Evolutionary conservation across 495 filamentous ascomycete species (phyloP).

Genomic region (Trypethelium eluteriae): DNA sequence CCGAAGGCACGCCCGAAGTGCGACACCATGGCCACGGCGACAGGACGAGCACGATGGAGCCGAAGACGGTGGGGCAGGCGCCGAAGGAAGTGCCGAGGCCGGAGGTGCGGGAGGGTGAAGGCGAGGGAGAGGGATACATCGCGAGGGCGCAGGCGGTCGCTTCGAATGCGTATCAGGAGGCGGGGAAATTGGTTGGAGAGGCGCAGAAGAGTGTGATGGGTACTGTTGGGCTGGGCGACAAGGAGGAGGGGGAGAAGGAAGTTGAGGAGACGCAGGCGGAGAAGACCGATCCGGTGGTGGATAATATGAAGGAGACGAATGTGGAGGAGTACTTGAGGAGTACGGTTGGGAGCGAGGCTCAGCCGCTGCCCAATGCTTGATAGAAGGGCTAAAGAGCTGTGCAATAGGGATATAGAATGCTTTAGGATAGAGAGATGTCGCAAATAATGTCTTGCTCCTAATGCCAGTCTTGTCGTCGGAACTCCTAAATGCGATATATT

Average conservation of each 20-base stretch:
- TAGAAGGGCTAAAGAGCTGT: not conserved
- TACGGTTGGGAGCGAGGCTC: slow-evolving; percentile 20
- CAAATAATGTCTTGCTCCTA: not conserved
- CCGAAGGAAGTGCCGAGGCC: slow-evolving; percentile 31
- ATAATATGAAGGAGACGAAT: slow-evolving; percentile 24
- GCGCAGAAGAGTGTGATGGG: slow-evolving; percentile 23
- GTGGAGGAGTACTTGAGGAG: slow-evolving; percentile 37
- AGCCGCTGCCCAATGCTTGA: not conserved
- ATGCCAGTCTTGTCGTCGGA: not conserved
- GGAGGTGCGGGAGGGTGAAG: slow-evolving; percentile 16
- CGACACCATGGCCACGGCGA: slow-evolving; percentile 32
- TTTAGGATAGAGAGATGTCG: not conserved
- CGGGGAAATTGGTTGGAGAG: slow-evolving; percentile 18
- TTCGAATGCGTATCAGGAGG: slow-evolving; percentile 20
- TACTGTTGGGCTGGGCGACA: slow-evolving; percentile 15
- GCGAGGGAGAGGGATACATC: slow-evolving; percentile 21
- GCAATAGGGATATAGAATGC: not conserved
- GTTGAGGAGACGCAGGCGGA: slow-evolving; percentile 17
- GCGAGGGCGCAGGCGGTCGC: slow-evolving; percentile 31
- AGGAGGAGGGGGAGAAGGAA: slow-evolving; percentile 20
- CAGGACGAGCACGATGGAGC: slow-evolving; percentile 35
- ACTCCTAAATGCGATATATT: no score
- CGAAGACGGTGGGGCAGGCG: slow-evolving; percentile 37
- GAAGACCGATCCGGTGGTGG: slow-evolving; percentile 28
- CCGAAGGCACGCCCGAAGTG: slow-evolving; percentile 31